Evolutionary conservation across 371 early-diverging fungal genomes (phyloP).

Genomic region (Encephalitozoon cuniculi): DNA sequence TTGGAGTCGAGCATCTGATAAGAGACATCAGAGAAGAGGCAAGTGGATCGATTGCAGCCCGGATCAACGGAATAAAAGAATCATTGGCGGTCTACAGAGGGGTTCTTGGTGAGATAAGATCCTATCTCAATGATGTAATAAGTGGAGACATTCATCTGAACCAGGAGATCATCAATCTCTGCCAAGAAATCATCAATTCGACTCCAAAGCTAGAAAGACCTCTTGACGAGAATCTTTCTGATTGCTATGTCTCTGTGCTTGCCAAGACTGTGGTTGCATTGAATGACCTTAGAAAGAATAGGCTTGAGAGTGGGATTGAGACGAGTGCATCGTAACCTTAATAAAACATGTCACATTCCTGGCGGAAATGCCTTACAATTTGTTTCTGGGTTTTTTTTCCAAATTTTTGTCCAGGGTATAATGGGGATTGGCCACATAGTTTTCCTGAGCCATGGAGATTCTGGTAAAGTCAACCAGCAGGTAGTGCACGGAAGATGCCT

Average conservation of each 20-base stretch:
- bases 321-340: neutral
- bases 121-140: conserved; percentile 46
- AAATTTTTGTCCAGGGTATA: neutral
- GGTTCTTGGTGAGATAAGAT: conserved; percentile 39
- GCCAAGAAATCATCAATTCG: conserved; percentile 55
- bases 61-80: conserved; percentile 39
- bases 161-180: conserved; percentile 36
- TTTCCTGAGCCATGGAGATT: neutral
- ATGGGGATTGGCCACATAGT: neutral
- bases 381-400: neutral
- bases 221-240: conserved; percentile 11
- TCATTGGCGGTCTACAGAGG: conserved; percentile 42
- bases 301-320: conserved; percentile 21
- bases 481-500: neutral
- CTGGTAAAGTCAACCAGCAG: neutral
- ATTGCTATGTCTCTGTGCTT: conserved; percentile 36
- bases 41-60: conserved; percentile 42
- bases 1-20: conserved; percentile 96
- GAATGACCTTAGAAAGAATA: conserved; percentile 37
- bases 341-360: conserved; percentile 1
- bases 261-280: conserved; percentile 35
- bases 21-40: conserved; percentile 69
- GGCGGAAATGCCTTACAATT: neutral
- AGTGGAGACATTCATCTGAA: conserved; percentile 22
- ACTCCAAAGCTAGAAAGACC: conserved; percentile 30